A percentile compares a stretch with the other conserved stretches of the same genome.
phyloP scores from a whole-genome alignment of 2,329 filamentous ascomycete species.

The Cercospora sp. region DNA sequence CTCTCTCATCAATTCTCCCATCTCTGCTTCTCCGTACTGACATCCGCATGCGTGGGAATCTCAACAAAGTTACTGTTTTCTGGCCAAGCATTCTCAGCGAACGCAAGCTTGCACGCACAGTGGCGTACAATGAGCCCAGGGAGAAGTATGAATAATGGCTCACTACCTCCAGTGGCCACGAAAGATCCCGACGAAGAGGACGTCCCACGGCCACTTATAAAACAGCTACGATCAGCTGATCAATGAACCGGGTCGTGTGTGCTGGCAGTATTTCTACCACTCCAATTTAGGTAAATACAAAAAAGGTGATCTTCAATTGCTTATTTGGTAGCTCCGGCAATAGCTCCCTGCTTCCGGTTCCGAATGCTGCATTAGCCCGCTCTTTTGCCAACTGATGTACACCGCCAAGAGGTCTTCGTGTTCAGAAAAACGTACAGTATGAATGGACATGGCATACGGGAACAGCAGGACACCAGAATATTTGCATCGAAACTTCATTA shows the following conservation, averaged over 20 bases:
- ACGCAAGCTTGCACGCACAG: too few relatives aligned
- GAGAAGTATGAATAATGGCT: too few relatives aligned
- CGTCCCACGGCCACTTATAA: too few relatives aligned
- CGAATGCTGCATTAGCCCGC: neutral
- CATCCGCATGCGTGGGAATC: neutral
- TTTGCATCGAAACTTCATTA: too few relatives aligned
- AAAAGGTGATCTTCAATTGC: neutral
- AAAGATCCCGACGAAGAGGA: too few relatives aligned
- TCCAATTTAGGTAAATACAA: neutral
- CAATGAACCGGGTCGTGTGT: neutral
- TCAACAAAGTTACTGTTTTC: too few relatives aligned
- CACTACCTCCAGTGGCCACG: too few relatives aligned
- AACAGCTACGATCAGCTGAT: neutral
- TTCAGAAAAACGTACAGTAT: neutral
- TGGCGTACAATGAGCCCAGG: too few relatives aligned
- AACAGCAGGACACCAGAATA: too few relatives aligned
- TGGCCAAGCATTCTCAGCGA: too few relatives aligned
- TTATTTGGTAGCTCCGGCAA: neutral
- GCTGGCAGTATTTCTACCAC: neutral
- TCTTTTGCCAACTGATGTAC: neutral
- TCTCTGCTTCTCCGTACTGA: neutral
- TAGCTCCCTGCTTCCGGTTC: neutral
- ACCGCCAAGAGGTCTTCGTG: neutral
- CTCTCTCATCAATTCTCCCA: neutral
- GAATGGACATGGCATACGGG: too few relatives aligned